Percentiles rank a stretch among this genome's conserved stretches.
These are phyloP conservation scores for Rhododendron griersonianum DNA, from an alignment of 148 eudicot genomes.

Conservation along the genomic window DNA sequence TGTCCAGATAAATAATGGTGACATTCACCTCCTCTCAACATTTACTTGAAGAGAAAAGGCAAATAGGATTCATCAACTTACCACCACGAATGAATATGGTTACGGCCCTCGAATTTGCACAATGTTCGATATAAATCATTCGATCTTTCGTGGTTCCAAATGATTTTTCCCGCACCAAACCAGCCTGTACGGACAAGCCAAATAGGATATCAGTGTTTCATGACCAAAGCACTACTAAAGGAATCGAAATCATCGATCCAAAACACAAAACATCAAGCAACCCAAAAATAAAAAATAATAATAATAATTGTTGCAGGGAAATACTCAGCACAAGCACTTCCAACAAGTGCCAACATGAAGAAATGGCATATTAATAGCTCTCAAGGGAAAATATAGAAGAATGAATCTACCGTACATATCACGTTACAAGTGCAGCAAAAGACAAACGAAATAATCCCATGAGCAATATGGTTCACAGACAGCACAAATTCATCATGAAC, in stretches of 20 bases:
- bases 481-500: background rate
- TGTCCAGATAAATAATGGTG: background rate
- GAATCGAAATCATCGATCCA: background rate
- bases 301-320: background rate
- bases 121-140: conserved; percentile 92
- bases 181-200: conserved; percentile 52
- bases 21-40: background rate
- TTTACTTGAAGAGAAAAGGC: background rate
- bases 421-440: background rate
- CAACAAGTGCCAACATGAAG: background rate
- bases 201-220: background rate
- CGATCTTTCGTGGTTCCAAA: conserved; percentile 96
- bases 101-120: conserved; percentile 96
- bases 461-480: background rate
- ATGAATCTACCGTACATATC: background rate
- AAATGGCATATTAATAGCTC: background rate
- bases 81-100: conserved; percentile 97
- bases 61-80: conserved; percentile 22
- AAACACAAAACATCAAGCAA: background rate
- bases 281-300: background rate
- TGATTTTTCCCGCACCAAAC: conserved; percentile 90
- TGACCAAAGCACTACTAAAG: background rate
- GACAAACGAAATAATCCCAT: background rate
- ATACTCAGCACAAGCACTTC: background rate
- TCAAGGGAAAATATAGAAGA: background rate